Base-by-base conservation (phyloP, 1,139 yeast species). In the Magnusiomyces magnusii region DNA sequence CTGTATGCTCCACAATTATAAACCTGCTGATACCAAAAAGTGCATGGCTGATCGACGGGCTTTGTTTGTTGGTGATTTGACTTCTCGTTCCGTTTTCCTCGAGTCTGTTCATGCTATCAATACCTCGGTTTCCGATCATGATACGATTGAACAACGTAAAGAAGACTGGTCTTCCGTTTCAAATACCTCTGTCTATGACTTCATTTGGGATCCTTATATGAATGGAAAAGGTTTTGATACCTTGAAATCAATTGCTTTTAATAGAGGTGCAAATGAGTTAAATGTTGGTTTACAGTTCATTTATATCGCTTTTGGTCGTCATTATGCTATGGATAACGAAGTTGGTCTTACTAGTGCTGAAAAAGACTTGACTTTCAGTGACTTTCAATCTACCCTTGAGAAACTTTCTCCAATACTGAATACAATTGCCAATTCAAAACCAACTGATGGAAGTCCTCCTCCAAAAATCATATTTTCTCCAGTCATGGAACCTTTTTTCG, bases 201-300 rank as follows among this genome's bases (percentile, higher is more conserved):
- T 65, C 51, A 57, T 58, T 42, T 66, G 68, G 67, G 68, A 66
- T 23, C 69, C 69, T 15, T 64, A 58, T 44, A 60, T 66, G 58
- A 59, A 60, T 44, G 55, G 58, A 23, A 60, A 60, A 19, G 64
- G 57, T 9, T 62, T n/a, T 19, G 19, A n/a, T 10, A 17, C 19
- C 19, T 39, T 10, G 44, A 10, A 10, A 17, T 9, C 10, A 9
- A 9, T n/a, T 10, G 44, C 19, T 49, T 61, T 56, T 41, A 47
- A 51, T 44, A 53, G 23, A 21, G 54, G 53, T 17, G 54, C 62
- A 3, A 39, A 57, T 25, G 21, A 9, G 5, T 5, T 25, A 5
- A 44, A 57, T 41, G 53, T 59, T 21, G 60, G 58, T 19, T 55
- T 60, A 17, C 65, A 63, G 5, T 54, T 59, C 54, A 50, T 63